Evolutionary conservation across 2,329 filamentous ascomycete genomes (phyloP), one percentile per base, ranked within the genome.

Genomic region (Arthroderma sp.): DNA sequence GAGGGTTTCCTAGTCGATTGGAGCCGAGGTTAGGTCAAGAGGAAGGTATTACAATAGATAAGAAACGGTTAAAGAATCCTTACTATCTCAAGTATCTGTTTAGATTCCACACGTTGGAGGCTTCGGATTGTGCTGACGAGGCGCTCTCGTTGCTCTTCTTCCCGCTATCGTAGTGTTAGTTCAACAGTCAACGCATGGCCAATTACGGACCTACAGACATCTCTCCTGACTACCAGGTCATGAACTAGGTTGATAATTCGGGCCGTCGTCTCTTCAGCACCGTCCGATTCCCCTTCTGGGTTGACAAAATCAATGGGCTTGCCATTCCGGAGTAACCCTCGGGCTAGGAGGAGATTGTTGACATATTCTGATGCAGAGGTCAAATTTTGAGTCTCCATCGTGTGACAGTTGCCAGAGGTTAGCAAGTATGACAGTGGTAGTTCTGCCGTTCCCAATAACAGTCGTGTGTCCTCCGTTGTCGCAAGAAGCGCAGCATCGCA

Each of bases 171-270:
- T n/a, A 36, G 22, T 36, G 33, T 43, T 27, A 43, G 40, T 43
- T 9, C 7, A 44, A 69, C 78, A 56, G 70, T 91, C 85, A 61
- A 96, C 89, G 69, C 87, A 28, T 4, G 11, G 37, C 29, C 7
- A 9, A 31, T n/a, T 42, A 46, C 22, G 15, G 39, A 4, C 27
- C 40, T 45, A 70, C 79, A 55, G 70, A 94, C 86, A 62, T 98
- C 91, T 70, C 88, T 78, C 53, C 88, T 78, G 48, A 95, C 63
- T 47, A 98, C 85, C 54, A 98, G 66, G 60, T 98, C 91, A 63
- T 98, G 94, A 40, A 98, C 79, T 27, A 98, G 74, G 59, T 89
- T 84, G 67, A 98, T 94, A 55, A 96, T 81, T 52, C 80, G 78
- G 15, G 83, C 82, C 80, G 91, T 89, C 11, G 83, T 84, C 42